These are phyloP conservation scores for Paratinospora sagittata DNA, from an alignment of 164 flowering plant species.

Conservation along the genomic window DNA sequence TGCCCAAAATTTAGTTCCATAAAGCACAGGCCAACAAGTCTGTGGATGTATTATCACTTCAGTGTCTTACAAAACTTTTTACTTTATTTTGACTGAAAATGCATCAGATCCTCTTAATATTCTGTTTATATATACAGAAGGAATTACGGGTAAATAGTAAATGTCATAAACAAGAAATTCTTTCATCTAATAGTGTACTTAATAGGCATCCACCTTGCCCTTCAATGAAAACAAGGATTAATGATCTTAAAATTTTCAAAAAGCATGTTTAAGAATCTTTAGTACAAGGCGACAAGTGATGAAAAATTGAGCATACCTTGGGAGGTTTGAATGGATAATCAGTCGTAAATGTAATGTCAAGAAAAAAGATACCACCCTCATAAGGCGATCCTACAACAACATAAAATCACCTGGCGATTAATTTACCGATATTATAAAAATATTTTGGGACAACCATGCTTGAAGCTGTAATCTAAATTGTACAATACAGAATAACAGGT, in stretches of 20 bases:
- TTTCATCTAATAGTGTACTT: neutral
- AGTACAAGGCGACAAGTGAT: neutral
- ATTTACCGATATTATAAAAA: neutral
- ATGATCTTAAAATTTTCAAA: neutral
- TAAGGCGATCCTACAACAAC: constrained; percentile 76
- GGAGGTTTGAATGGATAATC: constrained; percentile 98
- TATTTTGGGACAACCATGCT: neutral
- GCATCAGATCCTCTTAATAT: neutral
- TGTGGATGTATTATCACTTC: too few species aligned
- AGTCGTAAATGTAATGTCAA: constrained; percentile 72
- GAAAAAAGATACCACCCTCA: constrained; percentile 80
- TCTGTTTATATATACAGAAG: neutral
- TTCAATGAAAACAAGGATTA: neutral
- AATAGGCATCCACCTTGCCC: neutral
- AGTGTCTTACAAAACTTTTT: neutral
- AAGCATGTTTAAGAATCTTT: neutral
- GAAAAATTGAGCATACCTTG: constrained; percentile 39
- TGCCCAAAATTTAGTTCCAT: too few species aligned
- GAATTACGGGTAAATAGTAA: neutral
- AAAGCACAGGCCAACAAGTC: too few species aligned
- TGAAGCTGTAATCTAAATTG: neutral
- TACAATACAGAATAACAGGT: neutral
- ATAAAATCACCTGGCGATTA: neutral
- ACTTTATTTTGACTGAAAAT: neutral
- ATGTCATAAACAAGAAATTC: neutral